These are phyloP conservation scores for Syzygium syzygioides DNA, from an alignment of 441 rosid species.

Conservation along the genomic window DNA sequence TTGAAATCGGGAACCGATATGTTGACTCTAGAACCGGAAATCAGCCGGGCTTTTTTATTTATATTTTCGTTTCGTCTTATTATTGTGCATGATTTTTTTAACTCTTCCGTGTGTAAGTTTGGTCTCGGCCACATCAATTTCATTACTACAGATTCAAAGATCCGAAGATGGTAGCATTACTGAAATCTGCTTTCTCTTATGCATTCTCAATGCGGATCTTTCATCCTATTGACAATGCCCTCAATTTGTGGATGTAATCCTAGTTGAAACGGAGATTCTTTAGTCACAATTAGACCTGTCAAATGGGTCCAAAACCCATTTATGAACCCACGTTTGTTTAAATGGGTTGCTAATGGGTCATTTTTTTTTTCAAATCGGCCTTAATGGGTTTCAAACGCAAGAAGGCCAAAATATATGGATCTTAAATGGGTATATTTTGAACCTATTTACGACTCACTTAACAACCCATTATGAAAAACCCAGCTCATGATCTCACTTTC, in stretches of 20 bases:
- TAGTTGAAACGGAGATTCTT: neutral
- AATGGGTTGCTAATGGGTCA: too few relatives aligned
- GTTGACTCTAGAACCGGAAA: too few relatives aligned
- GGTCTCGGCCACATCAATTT: neutral
- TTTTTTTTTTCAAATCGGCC: too few relatives aligned
- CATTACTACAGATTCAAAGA: neutral
- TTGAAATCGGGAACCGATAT: neutral
- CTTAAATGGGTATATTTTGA: too few relatives aligned
- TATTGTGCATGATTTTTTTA: neutral
- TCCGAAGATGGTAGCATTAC: neutral
- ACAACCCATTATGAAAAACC: too few relatives aligned
- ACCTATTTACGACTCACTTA: too few relatives aligned
- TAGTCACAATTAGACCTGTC: neutral
- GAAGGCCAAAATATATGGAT: too few relatives aligned
- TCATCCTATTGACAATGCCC: neutral
- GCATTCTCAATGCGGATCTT: neutral
- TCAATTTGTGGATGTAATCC: neutral
- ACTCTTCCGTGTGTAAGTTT: neutral
- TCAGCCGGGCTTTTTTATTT: neutral
- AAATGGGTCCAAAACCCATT: too few relatives aligned
- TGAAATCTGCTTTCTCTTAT: neutral
- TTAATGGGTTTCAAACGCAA: too few relatives aligned
- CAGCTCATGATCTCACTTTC: too few relatives aligned
- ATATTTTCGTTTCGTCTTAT: neutral
- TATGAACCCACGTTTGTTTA: too few relatives aligned